Base-by-base conservation (phyloP, 805 yeast species). In the Saccharomycopsis sp. region DNA sequence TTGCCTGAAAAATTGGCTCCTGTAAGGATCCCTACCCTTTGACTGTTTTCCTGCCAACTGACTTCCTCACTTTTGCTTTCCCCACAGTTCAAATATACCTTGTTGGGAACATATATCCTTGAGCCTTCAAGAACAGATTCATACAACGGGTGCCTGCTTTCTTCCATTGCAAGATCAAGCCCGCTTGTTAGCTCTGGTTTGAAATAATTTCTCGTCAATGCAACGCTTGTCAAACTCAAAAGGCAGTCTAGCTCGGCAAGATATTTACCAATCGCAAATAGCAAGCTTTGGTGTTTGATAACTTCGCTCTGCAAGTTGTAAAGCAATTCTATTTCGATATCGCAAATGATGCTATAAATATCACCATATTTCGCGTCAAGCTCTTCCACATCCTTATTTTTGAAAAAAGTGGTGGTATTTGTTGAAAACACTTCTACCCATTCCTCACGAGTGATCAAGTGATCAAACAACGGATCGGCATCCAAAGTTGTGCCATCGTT, bases 1-100 rank as follows among this genome's bases (percentile, higher is more conserved):
- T 83, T 83, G 3, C 94, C 94, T 10, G 94, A 92, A 86, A 81
- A 80, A 50, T 82, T 83, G 0, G 92, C 89, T 0, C 94, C 94
- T 0, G 94, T 82, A 17, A 86, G 72, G 9, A 77, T 62, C 0
- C 73, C 70, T 25, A 85, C 64, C n/a, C 73, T 67, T 4, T 62
- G 56, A 13, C 61, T 54, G 20, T 36, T 21, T 8, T 27, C 22
- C 5, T 63, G 51, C 62, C 35, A 31, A n/a, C 7, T 9, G n/a
- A n/a, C n/a, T n/a, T n/a, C n/a, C 17, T 31, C 35, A 9, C 7
- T 7, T 18, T 31, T 15, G 17, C 62, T 55, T 61, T 72, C 32
- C 55, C 59, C 57, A 2, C 59, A 60, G 4, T 44, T 22, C 3
- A 67, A 38, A 2, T 26, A 18, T 2, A 66, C 58, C 38, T 64